These are phyloP conservation scores for Aaosphaeria arxii DNA, from an alignment of 2,329 filamentous ascomycete species.

Conservation along the genomic window DNA sequence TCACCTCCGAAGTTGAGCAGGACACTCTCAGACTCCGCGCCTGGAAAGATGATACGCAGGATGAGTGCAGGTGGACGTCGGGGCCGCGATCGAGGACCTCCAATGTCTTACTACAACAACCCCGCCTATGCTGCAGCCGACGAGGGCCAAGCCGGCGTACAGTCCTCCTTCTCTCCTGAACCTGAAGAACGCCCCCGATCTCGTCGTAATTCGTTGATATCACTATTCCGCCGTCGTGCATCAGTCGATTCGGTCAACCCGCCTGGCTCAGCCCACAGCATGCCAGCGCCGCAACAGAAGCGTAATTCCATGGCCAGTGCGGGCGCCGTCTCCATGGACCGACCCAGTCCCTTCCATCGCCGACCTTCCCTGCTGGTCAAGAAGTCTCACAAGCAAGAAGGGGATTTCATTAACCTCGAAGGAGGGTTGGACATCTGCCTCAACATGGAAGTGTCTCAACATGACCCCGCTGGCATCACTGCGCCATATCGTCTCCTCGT, in stretches of 20 bases:
- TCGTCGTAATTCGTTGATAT: slow-evolving; percentile 32
- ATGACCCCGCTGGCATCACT: slow-evolving; percentile 84
- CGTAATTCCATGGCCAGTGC: slow-evolving; percentile 6
- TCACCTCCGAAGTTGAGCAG: slow-evolving; percentile 18
- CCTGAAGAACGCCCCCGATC: slow-evolving; percentile 28
- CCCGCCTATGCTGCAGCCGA: slow-evolving; percentile 31
- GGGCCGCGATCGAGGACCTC: slow-evolving; percentile 28
- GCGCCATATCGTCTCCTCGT: slow-evolving; percentile 83
- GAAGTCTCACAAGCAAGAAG: slow-evolving; percentile 32
- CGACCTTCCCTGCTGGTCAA: slow-evolving; percentile 44
- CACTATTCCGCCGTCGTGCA: slow-evolving; percentile 31
- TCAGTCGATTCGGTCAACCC: slow-evolving; percentile 25
- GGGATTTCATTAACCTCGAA: slow-evolving; percentile 65
- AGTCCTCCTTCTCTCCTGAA: slow-evolving; percentile 36
- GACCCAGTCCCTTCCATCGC: slow-evolving; percentile 43
- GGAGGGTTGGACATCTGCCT: slow-evolving; percentile 82
- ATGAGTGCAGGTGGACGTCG: slow-evolving; percentile 30
- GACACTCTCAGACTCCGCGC: slow-evolving; percentile 34
- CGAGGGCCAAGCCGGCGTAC: slow-evolving; percentile 22
- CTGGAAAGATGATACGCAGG: slow-evolving; percentile 42
- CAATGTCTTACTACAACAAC: slow-evolving; percentile 38
- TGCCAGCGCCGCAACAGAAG: slow-evolving; percentile 14
- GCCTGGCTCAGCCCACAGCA: slow-evolving; percentile 23
- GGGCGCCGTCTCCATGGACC: slow-evolving; percentile 12
- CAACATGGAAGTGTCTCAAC: slow-evolving; percentile 83